These are phyloP conservation scores for Amphibolis antarctica DNA, from an alignment of 106 monocot species.

Conservation along the genomic window DNA sequence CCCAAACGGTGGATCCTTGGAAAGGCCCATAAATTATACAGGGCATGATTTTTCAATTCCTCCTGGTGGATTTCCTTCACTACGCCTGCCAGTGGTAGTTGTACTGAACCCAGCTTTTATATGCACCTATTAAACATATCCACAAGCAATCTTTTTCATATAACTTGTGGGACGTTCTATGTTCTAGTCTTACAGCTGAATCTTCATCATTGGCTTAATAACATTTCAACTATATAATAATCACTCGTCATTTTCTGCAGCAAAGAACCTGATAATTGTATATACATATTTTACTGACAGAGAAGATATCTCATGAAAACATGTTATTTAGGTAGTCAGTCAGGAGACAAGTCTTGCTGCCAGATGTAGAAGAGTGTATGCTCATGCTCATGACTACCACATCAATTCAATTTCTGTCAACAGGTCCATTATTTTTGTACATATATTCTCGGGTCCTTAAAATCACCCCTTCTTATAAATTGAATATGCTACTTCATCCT, in stretches of 20 bases:
- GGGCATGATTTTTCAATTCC: constrained; percentile 66
- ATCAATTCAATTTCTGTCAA: constrained; percentile 80
- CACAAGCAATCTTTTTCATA: too few relatives aligned
- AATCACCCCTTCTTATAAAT: neutral
- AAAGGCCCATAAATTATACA: constrained; percentile 26
- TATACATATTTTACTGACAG: neutral
- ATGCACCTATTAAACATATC: too few relatives aligned
- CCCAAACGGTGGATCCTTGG: constrained; percentile 71
- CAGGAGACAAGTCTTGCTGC: constrained; percentile 47
- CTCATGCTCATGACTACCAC: constrained; percentile 86
- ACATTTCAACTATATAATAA: too few relatives aligned
- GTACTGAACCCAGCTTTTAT: constrained; percentile 1
- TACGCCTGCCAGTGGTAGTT: constrained; percentile 94
- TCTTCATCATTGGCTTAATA: too few relatives aligned
- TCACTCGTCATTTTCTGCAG: too few relatives aligned
- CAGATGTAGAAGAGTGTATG: constrained; percentile 63
- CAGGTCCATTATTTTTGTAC: constrained; percentile 31
- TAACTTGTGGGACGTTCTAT: too few relatives aligned
- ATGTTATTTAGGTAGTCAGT: constrained; percentile 29
- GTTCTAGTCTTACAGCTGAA: too few relatives aligned
- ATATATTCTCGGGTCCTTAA: neutral
- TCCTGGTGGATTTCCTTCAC: constrained; percentile 67
- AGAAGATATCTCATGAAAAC: neutral
- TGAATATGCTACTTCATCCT: neutral
- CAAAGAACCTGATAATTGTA: too few relatives aligned